Base-by-base conservation (phyloP, 352 stramenopile genomes). In the Pythium pyrilobum region DNA sequence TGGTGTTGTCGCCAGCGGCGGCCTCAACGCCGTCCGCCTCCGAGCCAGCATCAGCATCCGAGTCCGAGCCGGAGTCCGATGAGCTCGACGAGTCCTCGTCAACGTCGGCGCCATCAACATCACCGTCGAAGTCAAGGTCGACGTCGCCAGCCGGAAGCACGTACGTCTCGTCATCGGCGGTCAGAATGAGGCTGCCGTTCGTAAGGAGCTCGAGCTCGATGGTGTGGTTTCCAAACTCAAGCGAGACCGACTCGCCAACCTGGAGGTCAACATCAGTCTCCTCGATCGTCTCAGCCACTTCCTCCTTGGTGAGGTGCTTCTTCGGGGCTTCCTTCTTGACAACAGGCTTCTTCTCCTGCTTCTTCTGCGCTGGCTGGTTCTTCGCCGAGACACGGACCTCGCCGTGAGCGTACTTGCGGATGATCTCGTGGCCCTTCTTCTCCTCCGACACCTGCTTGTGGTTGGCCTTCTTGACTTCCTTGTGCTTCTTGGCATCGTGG, bases 381-480 rank as follows among this genome's bases (percentile, higher is more conserved):
- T 66, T 66, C 12, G 24, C 47, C 15, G 55, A 66, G 13, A 77
- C 74, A 31, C 68, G 76, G 43, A 86, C 74, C 15, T 56, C 67
- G 37, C 74, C 77, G 39, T 80, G 73, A 1, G 73, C 51, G 64
- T 86, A 86, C 50, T 75, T 66, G 36, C 71, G 59, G 37, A 79
- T 65, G 38, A 64, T 61, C 47, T 88, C 65, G 43, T 67, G 55
- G 18, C 49, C 42, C 36, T 64, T 49, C 34, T 46, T 57, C 48
- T 41, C 46, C 42, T 53, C 34, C 21, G 47, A 56, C 20, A 63
- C 56, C 47, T 63, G 55, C 54, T 62, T 62, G 45, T 54, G 55
- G 8, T 5, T 29, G 11, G 31, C 37, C 45, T 52, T 52, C 45
- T 62, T 62, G 27, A 29, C 32, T 28, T 39, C 27, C 43, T 24